Evolutionary conservation across 768 basidiomycete genomes (phyloP).

Genomic region (Boletus reticuloceps): DNA sequence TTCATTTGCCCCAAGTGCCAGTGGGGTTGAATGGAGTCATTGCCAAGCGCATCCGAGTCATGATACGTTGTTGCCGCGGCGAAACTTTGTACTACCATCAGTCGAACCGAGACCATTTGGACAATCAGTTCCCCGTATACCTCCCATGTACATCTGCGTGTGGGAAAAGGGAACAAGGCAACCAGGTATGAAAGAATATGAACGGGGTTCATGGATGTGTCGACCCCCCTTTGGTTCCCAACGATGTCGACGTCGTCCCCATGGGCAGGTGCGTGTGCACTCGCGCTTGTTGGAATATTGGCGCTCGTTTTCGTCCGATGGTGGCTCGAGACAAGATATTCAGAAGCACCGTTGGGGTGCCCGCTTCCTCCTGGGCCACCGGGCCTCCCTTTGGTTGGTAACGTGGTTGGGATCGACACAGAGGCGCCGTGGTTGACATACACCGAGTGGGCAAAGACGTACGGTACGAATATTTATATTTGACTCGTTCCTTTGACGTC

Average conservation of each 20-base stretch:
- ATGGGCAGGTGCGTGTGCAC: background rate
- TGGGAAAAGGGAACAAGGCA: constrained; percentile 2
- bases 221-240: background rate
- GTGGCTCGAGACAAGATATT: background rate
- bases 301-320: background rate
- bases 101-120: too few relatives aligned
- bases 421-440: constrained; percentile 36
- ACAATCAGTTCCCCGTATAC: background rate
- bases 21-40: too few relatives aligned
- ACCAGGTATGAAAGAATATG: background rate
- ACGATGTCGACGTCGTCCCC: background rate
- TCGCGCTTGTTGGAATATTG: background rate
- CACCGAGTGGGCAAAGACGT: constrained; percentile 35
- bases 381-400: constrained; percentile 36
- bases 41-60: too few relatives aligned
- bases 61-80: too few relatives aligned
- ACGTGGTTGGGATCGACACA: constrained; percentile 33
- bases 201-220: background rate
- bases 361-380: constrained; percentile 36
- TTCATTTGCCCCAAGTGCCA: too few relatives aligned
- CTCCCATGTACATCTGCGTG: constrained; percentile 1
- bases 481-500: too few relatives aligned
- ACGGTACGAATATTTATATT: constrained; percentile 19
- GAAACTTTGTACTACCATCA: too few relatives aligned
- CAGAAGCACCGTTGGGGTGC: background rate